Conservation (phyloP, 2,329 filamentous ascomycete genomes). For the Tolypocladium cylindrosporum region DNA sequence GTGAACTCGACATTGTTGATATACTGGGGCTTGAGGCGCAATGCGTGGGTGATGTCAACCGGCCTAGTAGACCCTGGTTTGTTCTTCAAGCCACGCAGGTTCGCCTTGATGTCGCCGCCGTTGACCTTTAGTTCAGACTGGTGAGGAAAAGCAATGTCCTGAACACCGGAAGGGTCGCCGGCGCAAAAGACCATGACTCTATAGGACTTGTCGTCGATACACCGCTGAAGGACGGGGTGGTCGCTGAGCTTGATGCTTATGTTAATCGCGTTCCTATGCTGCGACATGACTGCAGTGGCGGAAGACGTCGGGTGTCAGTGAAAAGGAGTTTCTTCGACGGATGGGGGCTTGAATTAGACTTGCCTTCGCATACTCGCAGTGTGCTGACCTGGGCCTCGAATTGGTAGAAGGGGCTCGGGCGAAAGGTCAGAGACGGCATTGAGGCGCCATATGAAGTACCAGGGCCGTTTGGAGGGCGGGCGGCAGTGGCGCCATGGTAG, state of each 20-base stretch:
- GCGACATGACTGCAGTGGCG: conserved; percentile 38
- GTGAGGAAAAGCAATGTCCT: conserved; percentile 82
- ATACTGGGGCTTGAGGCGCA: conserved; percentile 63
- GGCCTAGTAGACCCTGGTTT: conserved; percentile 91
- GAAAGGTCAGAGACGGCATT: conserved; percentile 30
- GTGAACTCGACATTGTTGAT: conserved; percentile 74
- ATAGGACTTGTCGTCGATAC: conserved; percentile 50
- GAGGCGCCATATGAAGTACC: conserved; percentile 8
- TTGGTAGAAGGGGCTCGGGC: conserved; percentile 77
- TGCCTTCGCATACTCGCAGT: conserved; percentile 64
- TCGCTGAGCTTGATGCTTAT: conserved; percentile 39
- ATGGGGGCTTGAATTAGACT: conserved; percentile 14
- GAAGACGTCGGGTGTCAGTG: neutral
- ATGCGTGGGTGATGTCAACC: conserved; percentile 73
- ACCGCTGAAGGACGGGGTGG: conserved; percentile 39
- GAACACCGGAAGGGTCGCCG: conserved; percentile 47
- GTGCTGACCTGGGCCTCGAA: conserved; percentile 55
- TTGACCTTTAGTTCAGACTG: conserved; percentile 92
- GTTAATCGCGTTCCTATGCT: conserved; percentile 38
- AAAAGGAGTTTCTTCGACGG: neutral
- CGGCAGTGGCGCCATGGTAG: conserved; percentile 4
- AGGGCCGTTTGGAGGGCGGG: conserved; percentile 8
- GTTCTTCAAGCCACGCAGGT: conserved; percentile 89
- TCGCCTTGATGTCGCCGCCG: conserved; percentile 78
- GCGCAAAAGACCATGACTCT: conserved; percentile 81